phyloP scores from a whole-genome alignment of 192 early-diverging fungal genomes.

The Linnemannia elongata region DNA sequence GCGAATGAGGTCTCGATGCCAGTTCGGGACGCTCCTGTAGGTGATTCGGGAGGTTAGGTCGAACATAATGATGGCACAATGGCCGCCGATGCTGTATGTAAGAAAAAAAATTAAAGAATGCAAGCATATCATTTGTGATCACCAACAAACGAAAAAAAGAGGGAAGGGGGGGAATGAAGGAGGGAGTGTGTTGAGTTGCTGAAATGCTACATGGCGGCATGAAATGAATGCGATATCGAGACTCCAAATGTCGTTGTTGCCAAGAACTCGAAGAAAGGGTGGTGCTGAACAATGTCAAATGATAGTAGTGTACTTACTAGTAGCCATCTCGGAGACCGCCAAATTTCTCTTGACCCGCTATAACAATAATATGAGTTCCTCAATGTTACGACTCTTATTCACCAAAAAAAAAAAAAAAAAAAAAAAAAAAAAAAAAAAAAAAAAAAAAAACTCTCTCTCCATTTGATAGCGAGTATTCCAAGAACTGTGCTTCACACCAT shows the following conservation, averaged over 20 bases:
- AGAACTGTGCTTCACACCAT: no score
- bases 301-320: slow-evolving; percentile 74
- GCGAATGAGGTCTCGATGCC: slow-evolving; percentile 98
- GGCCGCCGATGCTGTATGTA: slow-evolving; percentile 86
- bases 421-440: no score
- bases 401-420: no score
- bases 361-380: neutral
- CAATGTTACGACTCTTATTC: no score
- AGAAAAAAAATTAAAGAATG: neutral
- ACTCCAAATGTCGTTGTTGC: neutral
- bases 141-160: neutral
- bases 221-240: neutral
- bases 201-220: no score
- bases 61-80: slow-evolving; percentile 99
- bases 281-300: no score
- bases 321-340: slow-evolving; percentile 99
- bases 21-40: slow-evolving; percentile 99
- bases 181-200: neutral
- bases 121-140: neutral
- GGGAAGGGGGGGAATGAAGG: neutral
- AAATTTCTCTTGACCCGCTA: slow-evolving; percentile 98
- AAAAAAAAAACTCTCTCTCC: no score
- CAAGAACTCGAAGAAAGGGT: no score
- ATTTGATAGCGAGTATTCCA: no score
- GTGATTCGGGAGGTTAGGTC: slow-evolving; percentile 99